phyloP scores from a whole-genome alignment of 192 early-diverging fungal genomes.

The Coemansia sp. region DNA sequence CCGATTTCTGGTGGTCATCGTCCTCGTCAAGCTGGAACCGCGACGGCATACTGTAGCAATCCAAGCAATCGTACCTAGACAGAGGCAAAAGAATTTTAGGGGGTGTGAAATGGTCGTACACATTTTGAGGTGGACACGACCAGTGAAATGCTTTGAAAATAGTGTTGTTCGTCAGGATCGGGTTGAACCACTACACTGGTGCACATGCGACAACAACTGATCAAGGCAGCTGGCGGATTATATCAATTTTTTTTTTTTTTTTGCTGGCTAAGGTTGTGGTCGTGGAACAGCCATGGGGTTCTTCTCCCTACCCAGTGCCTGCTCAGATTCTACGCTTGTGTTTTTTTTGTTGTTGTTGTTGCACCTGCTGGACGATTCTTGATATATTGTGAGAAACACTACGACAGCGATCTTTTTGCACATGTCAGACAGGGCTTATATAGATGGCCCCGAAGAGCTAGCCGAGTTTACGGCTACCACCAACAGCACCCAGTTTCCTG shows the following conservation, averaged over 20 bases:
- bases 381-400: background rate
- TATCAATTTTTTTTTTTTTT: constrained; percentile 9
- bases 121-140: background rate
- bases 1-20: constrained; percentile 10
- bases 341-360: constrained; percentile 1
- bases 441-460: constrained; percentile 46
- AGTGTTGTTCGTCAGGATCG: background rate
- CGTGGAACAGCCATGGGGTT: background rate
- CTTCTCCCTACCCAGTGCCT: background rate
- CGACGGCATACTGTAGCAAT: constrained; percentile 18
- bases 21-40: constrained; percentile 54
- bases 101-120: background rate
- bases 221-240: background rate
- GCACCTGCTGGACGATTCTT: background rate
- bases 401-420: background rate
- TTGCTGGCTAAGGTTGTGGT: background rate
- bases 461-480: constrained; percentile 47
- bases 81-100: background rate
- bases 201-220: background rate
- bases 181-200: background rate
- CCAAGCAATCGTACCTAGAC: background rate
- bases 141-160: no score
- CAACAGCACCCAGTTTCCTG: constrained; percentile 34
- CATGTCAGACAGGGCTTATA: constrained; percentile 37
- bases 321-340: background rate